Conservation (phyloP, 2,329 filamentous ascomycete species). For the Aspergillus transmontanensis region DNA sequence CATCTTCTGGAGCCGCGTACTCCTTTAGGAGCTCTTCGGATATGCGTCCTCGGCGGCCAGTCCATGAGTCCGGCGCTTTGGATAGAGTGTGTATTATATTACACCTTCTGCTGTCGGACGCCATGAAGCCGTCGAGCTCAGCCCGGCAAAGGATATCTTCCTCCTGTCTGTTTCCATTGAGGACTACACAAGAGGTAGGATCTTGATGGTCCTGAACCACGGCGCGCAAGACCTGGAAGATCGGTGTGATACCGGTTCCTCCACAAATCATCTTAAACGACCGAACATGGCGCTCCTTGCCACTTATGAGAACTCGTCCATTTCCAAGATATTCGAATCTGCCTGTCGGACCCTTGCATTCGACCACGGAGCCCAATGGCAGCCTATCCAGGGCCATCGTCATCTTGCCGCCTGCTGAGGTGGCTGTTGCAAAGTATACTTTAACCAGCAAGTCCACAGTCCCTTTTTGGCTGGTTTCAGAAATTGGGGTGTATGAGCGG, state of each 20-base stretch:
- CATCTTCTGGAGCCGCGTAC: conserved; percentile 54
- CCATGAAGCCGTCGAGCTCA: conserved; percentile 68
- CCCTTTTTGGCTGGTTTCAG: conserved; percentile 63
- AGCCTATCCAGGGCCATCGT: conserved; percentile 75
- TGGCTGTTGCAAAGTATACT: conserved; percentile 68
- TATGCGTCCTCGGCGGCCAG: conserved; percentile 69
- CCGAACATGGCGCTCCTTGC: conserved; percentile 58
- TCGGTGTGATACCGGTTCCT: conserved; percentile 89
- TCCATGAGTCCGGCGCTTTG: conserved; percentile 65
- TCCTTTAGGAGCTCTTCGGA: conserved; percentile 62
- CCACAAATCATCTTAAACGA: conserved; percentile 85
- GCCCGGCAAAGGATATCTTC: conserved; percentile 80
- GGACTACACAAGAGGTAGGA: conserved; percentile 67
- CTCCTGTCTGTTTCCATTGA: conserved; percentile 76
- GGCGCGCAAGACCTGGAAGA: conserved; percentile 79
- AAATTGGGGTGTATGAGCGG: conserved; percentile 84
- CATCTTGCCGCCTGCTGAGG: conserved; percentile 73
- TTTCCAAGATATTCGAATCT: conserved; percentile 77
- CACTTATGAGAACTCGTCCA: conserved; percentile 65
- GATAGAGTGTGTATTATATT: conserved; percentile 71
- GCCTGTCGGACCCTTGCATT: conserved; percentile 86
- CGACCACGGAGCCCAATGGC: conserved; percentile 70
- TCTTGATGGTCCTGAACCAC: conserved; percentile 68
- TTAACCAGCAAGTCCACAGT: conserved; percentile 78
- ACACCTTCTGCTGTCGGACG: conserved; percentile 56